Evolutionary conservation across 345 rosid species (phyloP), one percentile per base, ranked within the genome.

Genomic region (Eucalyptus globulus): DNA sequence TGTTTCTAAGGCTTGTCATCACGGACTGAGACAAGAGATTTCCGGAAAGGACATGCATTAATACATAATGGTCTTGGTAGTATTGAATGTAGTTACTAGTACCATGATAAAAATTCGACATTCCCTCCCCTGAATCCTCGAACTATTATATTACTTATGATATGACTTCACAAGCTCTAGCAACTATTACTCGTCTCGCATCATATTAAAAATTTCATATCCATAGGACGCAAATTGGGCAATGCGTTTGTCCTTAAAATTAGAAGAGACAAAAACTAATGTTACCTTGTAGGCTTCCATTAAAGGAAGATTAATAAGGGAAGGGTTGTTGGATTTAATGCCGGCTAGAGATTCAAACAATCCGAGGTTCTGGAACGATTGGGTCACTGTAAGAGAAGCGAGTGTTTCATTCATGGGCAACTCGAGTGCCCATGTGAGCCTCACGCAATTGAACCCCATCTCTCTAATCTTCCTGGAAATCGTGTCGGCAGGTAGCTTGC

Each of bases 211-310:
- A 37, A 29, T 49, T 49, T 85, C 37, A 27, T 45, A 45, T 85
- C n/a, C 26, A 62, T 27, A n/a, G 37, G 24, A 7, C 22, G 43
- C 22, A 7, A 14, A 7, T n/a, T 2, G 29, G 24, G 88, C 31
- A 26, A 43, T 53, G 37, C 29, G 80, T 45, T 60, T 87, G 19
- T 24, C 80, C 88, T 62, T 3, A 22, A 6, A 53, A 80, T 49
- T 43, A 16, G 47, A 14, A 22, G 22, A 22, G 49, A 58, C 13
- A 21, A 24, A 27, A 87, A 47, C 6, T 47, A 27, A 21, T 8
- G 22, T 19, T 91, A 97, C 99, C 99, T 96, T 93, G 89, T 65
- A 98, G 89, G 98, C 98, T 90, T 96, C 90, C 37, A 96, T 88
- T 90, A 98, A 94, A 50, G 98, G 88, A 53, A 95, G 92, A 88